A percentile compares a stretch with the other conserved stretches of the same genome.
phyloP scores from a whole-genome alignment of 2,329 filamentous ascomycete species.

The Chaetoscypha palmicola region DNA sequence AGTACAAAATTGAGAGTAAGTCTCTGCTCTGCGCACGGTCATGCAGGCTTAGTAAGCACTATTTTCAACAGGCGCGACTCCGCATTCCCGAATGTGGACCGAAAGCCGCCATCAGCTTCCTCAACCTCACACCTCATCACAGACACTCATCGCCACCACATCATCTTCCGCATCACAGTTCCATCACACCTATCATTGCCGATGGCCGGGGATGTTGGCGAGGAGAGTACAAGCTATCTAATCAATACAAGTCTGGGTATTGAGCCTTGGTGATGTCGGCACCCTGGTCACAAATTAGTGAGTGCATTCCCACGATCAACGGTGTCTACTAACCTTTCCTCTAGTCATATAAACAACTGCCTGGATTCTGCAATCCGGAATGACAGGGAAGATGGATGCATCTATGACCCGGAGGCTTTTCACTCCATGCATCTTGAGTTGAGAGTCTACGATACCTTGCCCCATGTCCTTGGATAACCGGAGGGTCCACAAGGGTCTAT shows the following conservation, averaged over 20 bases:
- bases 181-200: no score
- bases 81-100: no score
- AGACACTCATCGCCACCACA: no score
- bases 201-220: no score
- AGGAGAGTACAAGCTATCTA: no score
- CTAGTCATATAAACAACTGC: constrained; percentile 54
- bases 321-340: constrained; percentile 37
- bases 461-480: constrained; percentile 44
- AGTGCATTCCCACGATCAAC: not conserved
- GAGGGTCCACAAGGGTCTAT: constrained; percentile 48
- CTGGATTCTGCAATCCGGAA: constrained; percentile 51
- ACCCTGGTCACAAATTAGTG: constrained; percentile 9
- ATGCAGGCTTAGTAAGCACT: no score
- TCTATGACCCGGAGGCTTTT: constrained; percentile 48
- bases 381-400: constrained; percentile 47
- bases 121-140: no score
- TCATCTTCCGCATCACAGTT: no score
- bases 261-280: constrained; percentile 42
- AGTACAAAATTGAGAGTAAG: no score
- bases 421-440: constrained; percentile 46
- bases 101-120: no score
- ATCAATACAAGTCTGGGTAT: constrained; percentile 31
- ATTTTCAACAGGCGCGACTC: no score
- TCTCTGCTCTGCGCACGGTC: no score
- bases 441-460: constrained; percentile 45